Evolutionary conservation across 2,329 filamentous ascomycete species (phyloP).

Genomic region (Byssochlamys sp.): DNA sequence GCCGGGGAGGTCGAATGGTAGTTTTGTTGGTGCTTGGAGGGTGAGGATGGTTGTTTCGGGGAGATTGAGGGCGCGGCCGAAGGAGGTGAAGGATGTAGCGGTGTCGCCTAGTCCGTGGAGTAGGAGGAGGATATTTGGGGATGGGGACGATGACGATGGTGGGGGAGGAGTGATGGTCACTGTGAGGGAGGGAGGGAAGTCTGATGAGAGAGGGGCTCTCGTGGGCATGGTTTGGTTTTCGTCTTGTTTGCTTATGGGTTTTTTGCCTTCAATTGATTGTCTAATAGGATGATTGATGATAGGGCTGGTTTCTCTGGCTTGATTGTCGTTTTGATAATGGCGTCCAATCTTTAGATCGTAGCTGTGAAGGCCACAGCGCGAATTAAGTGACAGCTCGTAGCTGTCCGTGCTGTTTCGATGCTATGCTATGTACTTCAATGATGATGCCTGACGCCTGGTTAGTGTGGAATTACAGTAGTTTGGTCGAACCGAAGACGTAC

Average conservation of each 20-base stretch:
- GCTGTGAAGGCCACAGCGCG: not conserved
- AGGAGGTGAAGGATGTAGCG: conserved; percentile 56
- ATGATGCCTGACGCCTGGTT: not conserved
- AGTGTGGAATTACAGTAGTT: not conserved
- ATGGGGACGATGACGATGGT: conserved; percentile 32
- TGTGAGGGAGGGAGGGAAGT: conserved; percentile 38
- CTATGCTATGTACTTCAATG: not conserved
- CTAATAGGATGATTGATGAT: not conserved
- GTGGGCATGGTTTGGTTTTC: conserved; percentile 19
- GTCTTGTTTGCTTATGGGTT: conserved; percentile 2
- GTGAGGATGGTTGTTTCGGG: conserved; percentile 69
- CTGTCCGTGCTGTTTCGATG: not conserved
- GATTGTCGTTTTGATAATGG: not conserved
- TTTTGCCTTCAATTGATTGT: conserved; percentile 2
- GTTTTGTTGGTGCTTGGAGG: conserved; percentile 58
- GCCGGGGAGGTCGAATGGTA: conserved; percentile 60
- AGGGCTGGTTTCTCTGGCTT: not conserved
- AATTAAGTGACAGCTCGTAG: not conserved
- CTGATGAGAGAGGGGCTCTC: conserved; percentile 31
- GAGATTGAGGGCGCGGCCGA: conserved; percentile 60
- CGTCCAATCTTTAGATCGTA: not conserved
- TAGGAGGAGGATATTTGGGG: conserved; percentile 67
- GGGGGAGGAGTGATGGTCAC: conserved; percentile 31
- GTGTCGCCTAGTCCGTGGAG: conserved; percentile 79
- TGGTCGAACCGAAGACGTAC: not conserved